Conservation (phyloP, 2,329 filamentous ascomycete genomes). For the Ophiognomonia clavigignenti-juglandacearum region DNA sequence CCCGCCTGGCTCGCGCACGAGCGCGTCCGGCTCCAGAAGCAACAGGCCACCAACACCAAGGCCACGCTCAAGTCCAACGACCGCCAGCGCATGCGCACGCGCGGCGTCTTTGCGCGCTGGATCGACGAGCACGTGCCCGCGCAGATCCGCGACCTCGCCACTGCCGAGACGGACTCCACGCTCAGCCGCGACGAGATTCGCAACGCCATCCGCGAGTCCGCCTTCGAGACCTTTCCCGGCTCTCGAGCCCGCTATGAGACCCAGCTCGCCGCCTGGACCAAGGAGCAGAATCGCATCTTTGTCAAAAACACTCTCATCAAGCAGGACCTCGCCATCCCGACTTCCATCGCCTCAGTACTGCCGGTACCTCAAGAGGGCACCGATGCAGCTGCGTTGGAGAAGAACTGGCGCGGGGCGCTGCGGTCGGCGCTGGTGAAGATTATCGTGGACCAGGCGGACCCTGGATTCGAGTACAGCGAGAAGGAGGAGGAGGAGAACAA, state of each 20-base stretch:
- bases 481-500: not conserved
- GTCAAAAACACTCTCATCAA: slow-evolving; percentile 16
- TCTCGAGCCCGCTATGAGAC: slow-evolving; percentile 38
- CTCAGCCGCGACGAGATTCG: slow-evolving; percentile 41
- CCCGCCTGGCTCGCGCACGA: slow-evolving; percentile 28
- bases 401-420: slow-evolving; percentile 28
- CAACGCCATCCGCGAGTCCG: too few species aligned
- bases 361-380: slow-evolving; percentile 20
- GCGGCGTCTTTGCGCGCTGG: slow-evolving; percentile 57
- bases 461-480: too few species aligned
- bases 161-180: slow-evolving; percentile 1
- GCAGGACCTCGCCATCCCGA: slow-evolving; percentile 33
- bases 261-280: slow-evolving; percentile 36
- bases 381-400: slow-evolving; percentile 13
- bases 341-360: slow-evolving; percentile 38
- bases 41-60: slow-evolving; percentile 21
- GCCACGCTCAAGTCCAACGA: slow-evolving; percentile 48
- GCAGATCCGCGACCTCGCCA: slow-evolving; percentile 32
- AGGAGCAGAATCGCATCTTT: slow-evolving; percentile 28
- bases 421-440: slow-evolving; percentile 43
- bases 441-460: slow-evolving; percentile 41
- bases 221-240: slow-evolving; percentile 44
- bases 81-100: slow-evolving; percentile 46
- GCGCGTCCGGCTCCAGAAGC: too few species aligned
- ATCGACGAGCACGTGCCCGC: slow-evolving; percentile 57